A percentile compares a stretch with the other conserved stretches of the same genome.
Conservation (phyloP, 495 filamentous ascomycete genomes). For the Lophiotrema nucula region DNA sequence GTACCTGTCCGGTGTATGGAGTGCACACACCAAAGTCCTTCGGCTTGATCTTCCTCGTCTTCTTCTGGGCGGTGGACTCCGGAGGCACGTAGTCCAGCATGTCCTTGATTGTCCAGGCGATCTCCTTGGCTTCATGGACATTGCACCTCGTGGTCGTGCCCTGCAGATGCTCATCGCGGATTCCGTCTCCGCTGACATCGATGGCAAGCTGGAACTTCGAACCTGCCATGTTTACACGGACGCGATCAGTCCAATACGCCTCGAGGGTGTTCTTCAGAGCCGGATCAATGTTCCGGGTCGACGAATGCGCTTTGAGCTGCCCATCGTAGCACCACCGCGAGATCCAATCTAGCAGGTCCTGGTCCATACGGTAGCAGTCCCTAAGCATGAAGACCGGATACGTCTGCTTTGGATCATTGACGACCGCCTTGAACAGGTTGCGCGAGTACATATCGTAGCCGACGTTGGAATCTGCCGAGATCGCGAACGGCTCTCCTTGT, state of each 20-base stretch:
- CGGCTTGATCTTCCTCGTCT: background rate
- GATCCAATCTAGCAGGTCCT: background rate
- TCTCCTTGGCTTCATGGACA: background rate
- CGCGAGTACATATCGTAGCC: background rate
- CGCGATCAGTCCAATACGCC: background rate
- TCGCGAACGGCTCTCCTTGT: background rate
- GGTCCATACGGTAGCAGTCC: background rate
- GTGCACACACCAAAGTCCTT: background rate
- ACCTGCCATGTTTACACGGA: background rate
- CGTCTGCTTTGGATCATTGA: background rate
- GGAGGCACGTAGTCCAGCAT: background rate
- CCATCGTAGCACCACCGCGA: background rate
- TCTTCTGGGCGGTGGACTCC: background rate
- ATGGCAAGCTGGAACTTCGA: background rate
- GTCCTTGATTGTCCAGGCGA: background rate
- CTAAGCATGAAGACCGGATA: background rate
- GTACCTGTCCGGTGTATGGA: background rate
- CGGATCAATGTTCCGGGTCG: background rate
- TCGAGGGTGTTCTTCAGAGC: background rate
- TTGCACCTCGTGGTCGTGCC: background rate
- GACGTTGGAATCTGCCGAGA: background rate
- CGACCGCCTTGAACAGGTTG: background rate
- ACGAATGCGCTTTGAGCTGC: background rate
- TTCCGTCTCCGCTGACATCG: background rate
- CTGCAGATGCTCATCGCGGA: background rate